Base-by-base conservation (phyloP, 1,139 yeast genomes). In the Kodamaea sp. region DNA sequence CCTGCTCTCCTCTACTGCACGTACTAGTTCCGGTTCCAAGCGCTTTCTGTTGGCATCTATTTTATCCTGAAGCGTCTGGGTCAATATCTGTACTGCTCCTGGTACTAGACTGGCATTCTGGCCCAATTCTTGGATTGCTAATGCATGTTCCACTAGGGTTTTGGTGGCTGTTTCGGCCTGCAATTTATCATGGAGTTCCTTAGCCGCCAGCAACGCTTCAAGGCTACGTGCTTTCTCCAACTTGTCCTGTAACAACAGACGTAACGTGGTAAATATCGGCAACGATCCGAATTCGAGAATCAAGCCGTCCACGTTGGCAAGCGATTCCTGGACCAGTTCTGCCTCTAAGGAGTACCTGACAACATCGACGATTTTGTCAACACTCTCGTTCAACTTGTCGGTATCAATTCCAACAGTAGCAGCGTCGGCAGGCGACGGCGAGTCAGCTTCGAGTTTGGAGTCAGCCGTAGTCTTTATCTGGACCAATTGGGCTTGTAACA, bases 401-500 rank as follows among this genome's bases (percentile, higher is more conserved):
- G 32, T 16, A 18, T 31, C 25, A n/a, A 29, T 22, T 5, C 26
- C 22, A 11, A 28, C 24, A 15, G 6, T 18, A 7, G 21, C 21
- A 7, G 21, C 6, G 9, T 18, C 9, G 6, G 21, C 6, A 18
- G 21, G 21, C 21, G 21, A 18, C 8, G 21, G 21, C 6, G 21
- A 18, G 8, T 18, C 21, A 7, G 21, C 6, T 18, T 9, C 21
- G 18, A 37, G 28, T 15, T 38, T 43, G 26, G 35, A 19, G 20
- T 39, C 31, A 6, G 35, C 44, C 10, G 33, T 29, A 24, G 40
- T 46, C n/a, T 49, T 44, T 11, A 53, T 43, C 15, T 40, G 34
- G 4, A 26, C 22, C 22, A 50, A 46, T 15, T 39, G 28, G 4
- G 38, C 37, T 28, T 50, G 51, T n/a, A 63, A 46, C 15, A 46